These are phyloP conservation scores for Fusarium guadeloupense DNA, from an alignment of 2,329 filamentous ascomycete species.

Conservation along the genomic window DNA sequence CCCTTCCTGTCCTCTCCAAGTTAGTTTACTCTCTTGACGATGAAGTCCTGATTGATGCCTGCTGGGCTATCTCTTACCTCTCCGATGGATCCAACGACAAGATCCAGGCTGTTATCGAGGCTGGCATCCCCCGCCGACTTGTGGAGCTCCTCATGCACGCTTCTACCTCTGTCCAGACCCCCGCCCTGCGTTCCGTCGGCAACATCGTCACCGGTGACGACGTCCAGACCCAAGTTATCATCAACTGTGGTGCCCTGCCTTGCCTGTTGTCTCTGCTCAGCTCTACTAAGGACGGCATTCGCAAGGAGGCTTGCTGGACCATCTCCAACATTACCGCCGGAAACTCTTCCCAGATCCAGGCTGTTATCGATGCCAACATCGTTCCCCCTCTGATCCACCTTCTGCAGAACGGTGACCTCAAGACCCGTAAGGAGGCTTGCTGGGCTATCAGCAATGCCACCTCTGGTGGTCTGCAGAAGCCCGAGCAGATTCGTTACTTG, in stretches of 20 bases:
- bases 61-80: conserved; percentile 99
- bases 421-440: conserved; percentile 99
- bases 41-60: conserved; percentile 97
- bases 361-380: conserved; percentile 96
- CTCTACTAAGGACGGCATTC: conserved; percentile 98
- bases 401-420: conserved; percentile 95
- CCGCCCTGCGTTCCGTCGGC: conserved; percentile 93
- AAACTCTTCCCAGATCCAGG: conserved; percentile 97
- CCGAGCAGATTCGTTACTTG: conserved; percentile 96
- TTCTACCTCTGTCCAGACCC: conserved; percentile 97
- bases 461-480: conserved; percentile 96
- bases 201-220: conserved; percentile 99
- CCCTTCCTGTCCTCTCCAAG: conserved; percentile 93
- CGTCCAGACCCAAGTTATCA: conserved; percentile 98
- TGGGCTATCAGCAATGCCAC: conserved; percentile 99
- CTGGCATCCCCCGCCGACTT: conserved; percentile 92
- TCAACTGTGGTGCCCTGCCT: conserved; percentile 94
- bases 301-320: conserved; percentile 99
- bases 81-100: conserved; percentile 99
- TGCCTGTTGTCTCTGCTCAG: conserved; percentile 93
- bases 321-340: conserved; percentile 99
- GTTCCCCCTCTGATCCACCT: conserved; percentile 96
- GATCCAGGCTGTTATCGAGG: conserved; percentile 98
- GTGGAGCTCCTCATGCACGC: conserved; percentile 98
- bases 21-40: conserved; percentile 98